Evolutionary conservation across 2,329 filamentous ascomycete genomes (phyloP), one percentile per base, ranked within the genome.

Genomic region (Xylariaceae sp.): DNA sequence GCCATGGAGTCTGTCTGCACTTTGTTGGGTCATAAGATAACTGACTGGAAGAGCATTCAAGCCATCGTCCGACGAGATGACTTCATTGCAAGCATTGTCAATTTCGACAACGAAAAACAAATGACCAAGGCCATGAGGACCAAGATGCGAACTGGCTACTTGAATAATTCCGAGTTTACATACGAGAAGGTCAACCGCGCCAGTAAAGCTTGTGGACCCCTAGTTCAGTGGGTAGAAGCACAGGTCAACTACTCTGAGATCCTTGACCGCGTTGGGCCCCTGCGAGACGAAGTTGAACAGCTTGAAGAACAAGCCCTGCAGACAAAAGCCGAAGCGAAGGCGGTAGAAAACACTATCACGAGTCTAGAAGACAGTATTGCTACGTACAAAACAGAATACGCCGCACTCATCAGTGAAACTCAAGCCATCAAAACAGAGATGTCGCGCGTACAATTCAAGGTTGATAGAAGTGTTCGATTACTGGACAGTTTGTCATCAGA

Each of bases 161-260:
- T 99, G 57, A 91, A 89, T 13, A 94, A 95, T 70, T 87, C 92
- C 4, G 92, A 97, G 55, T 99, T 97, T 72, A 96, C 92, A 0
- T 95, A 92, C 64, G 94, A 99, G 69, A 89, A 89, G 71, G 94
- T 96, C 71, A 95, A 96, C 72, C 89, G 91, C 65, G 94, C 94
- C 57, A 95, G 89, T 74, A 96, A 94, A 75, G 94, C 94, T 44
- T 99, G 94, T 71, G 95, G 94, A 66, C 95, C 94, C 22, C 80
- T 99, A 13, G 92, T 99, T 16, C 91, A 96, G 68, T 99, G 94
- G 94, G 92, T 96, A 2, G 82, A 89, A 70, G 95, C 94, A 18
- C 94, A 99, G 73, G 94, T 99, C 68, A 91, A 89, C 67, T 99
- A 96, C 72, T 96, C 92, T n/a, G 91, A 94, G 61, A 99, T 99